Conservation (phyloP, 345 rosid genomes). For the Populus deltoides region DNA sequence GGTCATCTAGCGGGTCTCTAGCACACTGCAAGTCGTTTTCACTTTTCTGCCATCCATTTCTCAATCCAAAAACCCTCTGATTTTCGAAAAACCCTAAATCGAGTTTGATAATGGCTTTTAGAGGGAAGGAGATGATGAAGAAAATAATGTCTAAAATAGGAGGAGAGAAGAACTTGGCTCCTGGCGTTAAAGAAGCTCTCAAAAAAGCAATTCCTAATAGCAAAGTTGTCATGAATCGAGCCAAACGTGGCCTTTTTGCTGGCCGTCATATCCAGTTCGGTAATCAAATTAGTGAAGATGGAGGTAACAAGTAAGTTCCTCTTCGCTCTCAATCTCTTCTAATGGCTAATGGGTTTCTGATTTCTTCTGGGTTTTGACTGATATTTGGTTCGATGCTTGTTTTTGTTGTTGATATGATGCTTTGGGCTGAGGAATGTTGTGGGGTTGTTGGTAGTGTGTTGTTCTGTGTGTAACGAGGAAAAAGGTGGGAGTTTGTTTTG, state of each 20-base stretch:
- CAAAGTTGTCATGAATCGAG: conserved; percentile 74
- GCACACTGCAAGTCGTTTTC: too few species aligned
- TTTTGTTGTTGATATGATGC: too few species aligned
- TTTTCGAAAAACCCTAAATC: too few species aligned
- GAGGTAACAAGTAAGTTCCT: conserved; percentile 72
- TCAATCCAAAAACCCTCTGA: too few species aligned
- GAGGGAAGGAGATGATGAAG: conserved; percentile 90
- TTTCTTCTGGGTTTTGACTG: not conserved
- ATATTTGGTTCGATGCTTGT: not conserved
- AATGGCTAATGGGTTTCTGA: not conserved
- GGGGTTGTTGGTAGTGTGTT: too few species aligned
- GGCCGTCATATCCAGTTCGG: conserved; percentile 94
- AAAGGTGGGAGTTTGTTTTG: not conserved
- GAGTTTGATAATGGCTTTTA: conserved; percentile 57
- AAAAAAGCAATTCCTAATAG: conserved; percentile 65
- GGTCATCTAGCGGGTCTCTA: too few species aligned
- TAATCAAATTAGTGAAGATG: conserved; percentile 83
- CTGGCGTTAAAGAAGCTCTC: conserved; percentile 58
- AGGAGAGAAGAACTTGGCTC: conserved; percentile 58
- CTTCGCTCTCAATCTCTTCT: not conserved
- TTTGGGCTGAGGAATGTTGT: too few species aligned
- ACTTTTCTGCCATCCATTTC: too few species aligned
- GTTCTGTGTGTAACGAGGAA: too few species aligned
- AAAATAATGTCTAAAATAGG: conserved; percentile 72
- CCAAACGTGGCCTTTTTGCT: conserved; percentile 83